phyloP scores from a whole-genome alignment of 2,329 filamentous ascomycete species.

The Calycina marina region DNA sequence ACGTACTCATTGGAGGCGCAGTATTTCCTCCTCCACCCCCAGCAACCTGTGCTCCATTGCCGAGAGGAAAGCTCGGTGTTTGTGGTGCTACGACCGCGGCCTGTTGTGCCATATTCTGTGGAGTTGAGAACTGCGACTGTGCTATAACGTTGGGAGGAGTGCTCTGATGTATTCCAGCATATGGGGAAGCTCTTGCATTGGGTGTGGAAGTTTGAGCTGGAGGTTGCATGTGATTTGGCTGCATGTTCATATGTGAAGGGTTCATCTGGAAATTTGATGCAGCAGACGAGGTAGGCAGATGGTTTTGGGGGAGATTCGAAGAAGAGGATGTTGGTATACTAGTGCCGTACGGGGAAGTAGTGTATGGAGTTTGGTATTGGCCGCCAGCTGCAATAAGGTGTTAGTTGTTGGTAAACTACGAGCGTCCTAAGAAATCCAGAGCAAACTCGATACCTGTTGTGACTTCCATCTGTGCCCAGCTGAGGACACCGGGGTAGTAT shows the following conservation, averaged over 20 bases:
- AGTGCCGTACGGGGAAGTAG: constrained; percentile 38
- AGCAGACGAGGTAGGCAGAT: constrained; percentile 38
- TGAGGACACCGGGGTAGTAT: too few species aligned
- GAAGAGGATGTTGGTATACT: constrained; percentile 21
- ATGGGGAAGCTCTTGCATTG: constrained; percentile 17
- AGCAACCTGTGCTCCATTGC: constrained; percentile 21
- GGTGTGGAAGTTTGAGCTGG: constrained; percentile 18
- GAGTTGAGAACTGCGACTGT: constrained; percentile 28
- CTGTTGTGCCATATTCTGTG: constrained; percentile 19
- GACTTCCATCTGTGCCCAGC: too few species aligned
- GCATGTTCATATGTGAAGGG: constrained; percentile 14
- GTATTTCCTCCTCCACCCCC: constrained; percentile 9
- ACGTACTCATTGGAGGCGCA: constrained; percentile 22
- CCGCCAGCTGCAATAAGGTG: too few species aligned
- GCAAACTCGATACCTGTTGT: too few species aligned
- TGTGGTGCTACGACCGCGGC: constrained; percentile 24
- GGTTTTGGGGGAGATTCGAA: constrained; percentile 35
- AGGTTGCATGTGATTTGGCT: constrained; percentile 21
- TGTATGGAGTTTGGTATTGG: constrained; percentile 41
- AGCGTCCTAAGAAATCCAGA: too few species aligned
- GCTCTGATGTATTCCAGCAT: constrained; percentile 14
- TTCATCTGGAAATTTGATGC: constrained; percentile 26
- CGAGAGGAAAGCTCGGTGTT: constrained; percentile 31
- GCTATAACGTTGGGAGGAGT: constrained; percentile 19
- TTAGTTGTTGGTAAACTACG: too few species aligned